phyloP scores from a whole-genome alignment of 805 yeast genomes.

The Candida ipomoeae region DNA sequence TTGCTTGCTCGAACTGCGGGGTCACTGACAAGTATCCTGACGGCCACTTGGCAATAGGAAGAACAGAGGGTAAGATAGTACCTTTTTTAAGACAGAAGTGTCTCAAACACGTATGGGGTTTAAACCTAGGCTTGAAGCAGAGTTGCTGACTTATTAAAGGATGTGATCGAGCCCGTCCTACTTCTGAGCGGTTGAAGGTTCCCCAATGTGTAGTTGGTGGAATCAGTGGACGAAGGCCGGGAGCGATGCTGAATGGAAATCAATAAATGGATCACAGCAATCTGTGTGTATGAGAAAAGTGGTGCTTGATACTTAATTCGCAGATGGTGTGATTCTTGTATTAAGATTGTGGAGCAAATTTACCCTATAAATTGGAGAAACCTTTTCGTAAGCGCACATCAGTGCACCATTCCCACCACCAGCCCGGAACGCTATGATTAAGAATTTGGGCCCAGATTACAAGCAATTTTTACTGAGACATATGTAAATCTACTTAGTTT shows the following conservation, averaged over 20 bases:
- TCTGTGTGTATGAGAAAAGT: not conserved
- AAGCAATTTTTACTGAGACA: not conserved
- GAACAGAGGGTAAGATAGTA: not conserved
- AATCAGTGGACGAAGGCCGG: constrained; percentile 6
- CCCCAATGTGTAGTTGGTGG: constrained; percentile 5
- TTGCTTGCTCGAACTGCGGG: constrained; percentile 1
- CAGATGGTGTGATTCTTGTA: constrained; percentile 10
- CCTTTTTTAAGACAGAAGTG: not conserved
- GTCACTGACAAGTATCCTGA: not conserved
- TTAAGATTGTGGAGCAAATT: constrained; percentile 7
- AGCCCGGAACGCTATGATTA: not conserved
- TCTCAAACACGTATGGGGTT: not conserved
- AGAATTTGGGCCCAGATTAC: not conserved
- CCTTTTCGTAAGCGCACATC: constrained; percentile 16
- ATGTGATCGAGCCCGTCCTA: not conserved
- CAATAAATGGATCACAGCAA: not conserved
- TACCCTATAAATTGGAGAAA: constrained; percentile 11
- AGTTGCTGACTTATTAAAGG: not conserved
- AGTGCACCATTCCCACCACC: constrained; percentile 9
- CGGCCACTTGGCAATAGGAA: not conserved
- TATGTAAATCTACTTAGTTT: too few species aligned
- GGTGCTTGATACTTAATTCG: constrained; percentile 7
- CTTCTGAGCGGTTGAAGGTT: constrained; percentile 1
- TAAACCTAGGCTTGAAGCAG: not conserved
- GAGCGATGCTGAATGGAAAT: not conserved